Percentiles rank a stretch among this genome's conserved stretches.
These are phyloP conservation scores for Oryza punctata DNA, from an alignment of 176 grass and related monocot species.

Conservation along the genomic window DNA sequence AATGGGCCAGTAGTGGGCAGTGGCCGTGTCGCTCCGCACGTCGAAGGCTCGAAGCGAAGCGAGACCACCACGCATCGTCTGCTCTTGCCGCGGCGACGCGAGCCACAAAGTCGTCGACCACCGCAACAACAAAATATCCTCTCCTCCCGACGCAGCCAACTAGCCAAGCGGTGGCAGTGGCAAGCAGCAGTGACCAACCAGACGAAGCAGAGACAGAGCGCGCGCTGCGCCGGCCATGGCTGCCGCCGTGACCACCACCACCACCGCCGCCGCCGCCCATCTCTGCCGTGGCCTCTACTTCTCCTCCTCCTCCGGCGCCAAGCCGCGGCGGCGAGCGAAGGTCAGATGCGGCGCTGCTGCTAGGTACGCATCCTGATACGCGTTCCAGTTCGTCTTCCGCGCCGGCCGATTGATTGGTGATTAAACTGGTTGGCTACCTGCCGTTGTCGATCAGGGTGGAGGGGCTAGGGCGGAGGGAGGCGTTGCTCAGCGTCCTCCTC, in stretches of 20 bases:
- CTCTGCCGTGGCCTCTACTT: constrained; percentile 17
- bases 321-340: neutral
- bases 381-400: too few species aligned
- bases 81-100: neutral
- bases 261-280: too few species aligned
- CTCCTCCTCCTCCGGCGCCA: neutral
- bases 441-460: neutral
- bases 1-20: too few species aligned
- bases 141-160: neutral
- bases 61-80: too few species aligned
- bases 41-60: too few species aligned
- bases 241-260: neutral
- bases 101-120: neutral
- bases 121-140: neutral
- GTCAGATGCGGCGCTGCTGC: constrained; percentile 11
- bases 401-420: too few species aligned
- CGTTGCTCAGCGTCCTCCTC: constrained; percentile 55
- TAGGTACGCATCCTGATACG: neutral
- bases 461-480: constrained; percentile 52
- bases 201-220: neutral
- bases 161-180: too few species aligned
- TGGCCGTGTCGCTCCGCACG: too few species aligned
- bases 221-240: neutral
- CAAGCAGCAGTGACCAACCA: neutral
- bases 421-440: too few species aligned